Conservation (phyloP, 2,329 filamentous ascomycete species). For the Venturia effusa region DNA sequence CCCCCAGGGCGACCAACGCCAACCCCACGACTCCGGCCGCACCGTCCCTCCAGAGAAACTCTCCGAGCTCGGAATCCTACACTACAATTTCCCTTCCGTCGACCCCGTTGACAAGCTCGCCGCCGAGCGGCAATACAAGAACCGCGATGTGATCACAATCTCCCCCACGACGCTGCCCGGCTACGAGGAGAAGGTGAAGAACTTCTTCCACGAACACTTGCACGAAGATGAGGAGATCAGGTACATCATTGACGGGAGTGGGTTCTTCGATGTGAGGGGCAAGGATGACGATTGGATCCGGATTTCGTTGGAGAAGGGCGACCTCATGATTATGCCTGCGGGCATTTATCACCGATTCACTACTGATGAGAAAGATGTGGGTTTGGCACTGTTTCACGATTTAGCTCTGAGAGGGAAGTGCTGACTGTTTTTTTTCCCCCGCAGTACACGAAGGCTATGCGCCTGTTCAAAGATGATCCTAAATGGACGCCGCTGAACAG, state of each 20-base stretch:
- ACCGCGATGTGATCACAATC: constrained; percentile 86
- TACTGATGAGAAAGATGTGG: constrained; percentile 79
- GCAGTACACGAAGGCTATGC: constrained; percentile 90
- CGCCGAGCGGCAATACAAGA: constrained; percentile 69
- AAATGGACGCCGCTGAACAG: constrained; percentile 96
- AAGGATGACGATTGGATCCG: constrained; percentile 81
- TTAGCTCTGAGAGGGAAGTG: constrained; percentile 8
- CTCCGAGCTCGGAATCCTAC: constrained; percentile 65
- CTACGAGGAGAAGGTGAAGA: constrained; percentile 90
- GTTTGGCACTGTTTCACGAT: constrained; percentile 27
- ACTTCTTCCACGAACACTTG: constrained; percentile 88
- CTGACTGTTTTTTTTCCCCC: not conserved
- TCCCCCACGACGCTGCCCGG: constrained; percentile 72
- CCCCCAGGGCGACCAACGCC: constrained; percentile 78
- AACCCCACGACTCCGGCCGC: constrained; percentile 76
- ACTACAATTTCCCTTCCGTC: constrained; percentile 56
- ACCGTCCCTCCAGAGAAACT: constrained; percentile 56
- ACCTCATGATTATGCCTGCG: constrained; percentile 85
- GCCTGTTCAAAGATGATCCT: constrained; percentile 94
- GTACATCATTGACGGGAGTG: constrained; percentile 78
- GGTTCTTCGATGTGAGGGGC: constrained; percentile 87
- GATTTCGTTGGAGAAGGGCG: constrained; percentile 71
- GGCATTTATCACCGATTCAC: constrained; percentile 98
- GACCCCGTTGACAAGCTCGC: constrained; percentile 65
- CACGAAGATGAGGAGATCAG: constrained; percentile 98